Evolutionary conservation across 208 protist species (phyloP).

Genomic region (Trichomonas gallinae): DNA sequence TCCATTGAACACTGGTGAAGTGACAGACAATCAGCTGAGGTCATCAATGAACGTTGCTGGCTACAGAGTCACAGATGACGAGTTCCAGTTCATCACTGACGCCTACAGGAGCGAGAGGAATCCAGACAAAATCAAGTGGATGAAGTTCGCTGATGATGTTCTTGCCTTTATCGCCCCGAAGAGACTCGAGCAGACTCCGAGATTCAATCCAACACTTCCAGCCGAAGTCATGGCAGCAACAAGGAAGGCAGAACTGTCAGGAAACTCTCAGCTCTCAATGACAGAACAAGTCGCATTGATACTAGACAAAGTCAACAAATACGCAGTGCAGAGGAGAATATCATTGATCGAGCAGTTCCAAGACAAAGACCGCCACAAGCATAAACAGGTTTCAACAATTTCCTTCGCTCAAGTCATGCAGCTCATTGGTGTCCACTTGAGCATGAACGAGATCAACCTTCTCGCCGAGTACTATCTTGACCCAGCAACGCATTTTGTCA

Average conservation of each 20-base stretch:
- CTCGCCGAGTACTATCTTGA: not conserved
- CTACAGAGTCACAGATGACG: not conserved
- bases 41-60: not conserved
- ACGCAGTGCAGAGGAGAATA: not conserved
- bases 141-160: not conserved
- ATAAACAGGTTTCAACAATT: not conserved
- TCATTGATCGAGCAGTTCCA: not conserved
- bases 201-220: not conserved
- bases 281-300: not conserved
- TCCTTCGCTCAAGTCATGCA: constrained; percentile 13
- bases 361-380: not conserved
- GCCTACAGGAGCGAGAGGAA: not conserved
- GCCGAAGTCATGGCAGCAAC: not conserved
- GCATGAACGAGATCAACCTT: not conserved
- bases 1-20: not conserved
- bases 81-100: not conserved
- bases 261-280: not conserved
- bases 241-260: not conserved
- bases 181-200: not conserved
- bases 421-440: not conserved
- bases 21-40: not conserved
- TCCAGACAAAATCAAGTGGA: not conserved
- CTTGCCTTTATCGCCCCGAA: not conserved
- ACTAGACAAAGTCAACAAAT: not conserved
- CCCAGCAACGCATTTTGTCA: not conserved